Percentiles rank a stretch among this genome's conserved stretches.
Conservation (phyloP, 495 filamentous ascomycete species). For the Immersiella caudata region DNA sequence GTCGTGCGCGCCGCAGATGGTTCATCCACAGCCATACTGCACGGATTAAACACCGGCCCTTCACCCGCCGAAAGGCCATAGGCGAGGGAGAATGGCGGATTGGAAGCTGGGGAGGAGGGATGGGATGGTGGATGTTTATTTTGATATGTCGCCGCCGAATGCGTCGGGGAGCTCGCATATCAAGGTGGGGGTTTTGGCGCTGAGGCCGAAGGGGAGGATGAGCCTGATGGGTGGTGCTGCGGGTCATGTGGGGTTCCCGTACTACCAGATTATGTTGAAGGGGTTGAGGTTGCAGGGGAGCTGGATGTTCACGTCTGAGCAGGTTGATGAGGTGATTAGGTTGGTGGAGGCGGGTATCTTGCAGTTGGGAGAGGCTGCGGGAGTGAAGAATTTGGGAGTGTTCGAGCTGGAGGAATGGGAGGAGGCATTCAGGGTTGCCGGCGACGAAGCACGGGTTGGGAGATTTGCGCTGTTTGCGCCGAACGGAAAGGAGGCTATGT, state of each 20-base stretch:
- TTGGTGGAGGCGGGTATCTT: constrained; percentile 42
- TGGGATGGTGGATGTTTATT: constrained; percentile 44
- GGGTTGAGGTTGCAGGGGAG: constrained; percentile 45
- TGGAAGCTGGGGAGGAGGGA: constrained; percentile 31
- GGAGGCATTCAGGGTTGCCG: constrained; percentile 21
- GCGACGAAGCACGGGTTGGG: constrained; percentile 13
- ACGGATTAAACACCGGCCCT: constrained; percentile 33
- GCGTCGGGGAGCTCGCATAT: constrained; percentile 42
- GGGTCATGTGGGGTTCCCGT: constrained; percentile 38
- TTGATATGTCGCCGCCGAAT: constrained; percentile 50
- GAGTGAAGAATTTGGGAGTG: constrained; percentile 16
- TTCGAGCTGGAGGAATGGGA: constrained; percentile 32
- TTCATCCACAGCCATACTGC: constrained; percentile 32
- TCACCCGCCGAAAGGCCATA: constrained; percentile 20
- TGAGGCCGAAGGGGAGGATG: constrained; percentile 42
- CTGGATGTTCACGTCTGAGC: constrained; percentile 47
- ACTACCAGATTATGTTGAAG: constrained; percentile 37
- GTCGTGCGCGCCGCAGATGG: constrained; percentile 50
- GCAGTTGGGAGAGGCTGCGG: constrained; percentile 31
- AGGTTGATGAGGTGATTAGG: constrained; percentile 34
- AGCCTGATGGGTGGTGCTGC: constrained; percentile 50
- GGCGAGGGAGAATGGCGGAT: constrained; percentile 43
- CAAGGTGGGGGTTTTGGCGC: constrained; percentile 42
- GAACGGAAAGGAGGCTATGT: constrained; percentile 14
- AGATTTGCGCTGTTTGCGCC: constrained; percentile 17